A percentile compares a stretch with the other conserved stretches of the same genome.
Evolutionary conservation across 106 monocot genomes (phyloP).

Genomic region (Dendrobium nobile): DNA sequence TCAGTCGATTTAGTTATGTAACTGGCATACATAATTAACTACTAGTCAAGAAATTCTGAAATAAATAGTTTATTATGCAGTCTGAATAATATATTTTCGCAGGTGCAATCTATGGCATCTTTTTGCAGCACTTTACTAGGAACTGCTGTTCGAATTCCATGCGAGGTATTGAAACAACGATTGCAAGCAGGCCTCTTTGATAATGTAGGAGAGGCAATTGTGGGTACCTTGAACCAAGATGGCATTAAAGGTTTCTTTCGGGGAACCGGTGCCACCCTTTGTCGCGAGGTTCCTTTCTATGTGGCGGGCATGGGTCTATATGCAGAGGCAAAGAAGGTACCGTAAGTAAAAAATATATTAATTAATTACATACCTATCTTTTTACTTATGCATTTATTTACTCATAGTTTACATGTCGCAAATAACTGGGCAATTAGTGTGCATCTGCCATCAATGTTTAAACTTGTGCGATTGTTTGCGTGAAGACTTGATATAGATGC

Average conservation of each 20-base stretch:
- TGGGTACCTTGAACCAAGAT: conserved; percentile 65
- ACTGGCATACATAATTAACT: no score
- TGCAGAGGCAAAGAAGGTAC: conserved; percentile 90
- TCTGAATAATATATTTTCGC: conserved; percentile 1
- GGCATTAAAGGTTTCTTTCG: conserved; percentile 89
- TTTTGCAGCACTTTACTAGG: conserved; percentile 83
- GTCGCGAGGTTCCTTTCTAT: conserved; percentile 90
- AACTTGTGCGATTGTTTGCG: no score
- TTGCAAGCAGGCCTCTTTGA: conserved; percentile 75
- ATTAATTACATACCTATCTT: no score
- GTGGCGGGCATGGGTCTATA: conserved; percentile 91
- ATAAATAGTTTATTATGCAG: no score
- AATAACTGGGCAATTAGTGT: no score
- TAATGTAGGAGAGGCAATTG: conserved; percentile 84
- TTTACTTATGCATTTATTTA: no score
- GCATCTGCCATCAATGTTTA: no score
- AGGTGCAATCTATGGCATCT: conserved; percentile 78
- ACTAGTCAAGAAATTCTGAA: no score
- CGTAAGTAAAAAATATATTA: no score
- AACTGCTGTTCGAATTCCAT: conserved; percentile 67
- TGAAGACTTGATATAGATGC: no score
- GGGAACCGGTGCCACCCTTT: conserved; percentile 94
- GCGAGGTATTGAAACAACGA: conserved; percentile 73
- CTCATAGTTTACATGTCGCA: no score
- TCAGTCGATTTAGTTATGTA: no score